Evolutionary conservation across 1,139 yeast genomes (phyloP).

Genomic region (Diutina mesorugosa): DNA sequence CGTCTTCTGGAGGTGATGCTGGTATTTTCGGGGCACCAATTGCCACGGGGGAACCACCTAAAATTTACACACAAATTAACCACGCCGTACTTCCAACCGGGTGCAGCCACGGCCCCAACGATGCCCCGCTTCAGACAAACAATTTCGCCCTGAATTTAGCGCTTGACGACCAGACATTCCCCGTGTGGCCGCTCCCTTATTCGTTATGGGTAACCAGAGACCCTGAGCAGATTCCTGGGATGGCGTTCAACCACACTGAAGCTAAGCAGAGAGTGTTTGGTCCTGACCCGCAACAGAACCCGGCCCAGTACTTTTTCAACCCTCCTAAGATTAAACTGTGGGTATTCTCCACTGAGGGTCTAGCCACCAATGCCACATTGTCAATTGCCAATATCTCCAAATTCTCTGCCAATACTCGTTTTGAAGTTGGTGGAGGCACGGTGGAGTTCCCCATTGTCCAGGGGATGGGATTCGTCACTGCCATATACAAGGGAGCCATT

Average conservation of each 20-base stretch:
- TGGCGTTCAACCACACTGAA: slow-evolving; percentile 33
- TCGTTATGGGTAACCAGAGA: slow-evolving; percentile 32
- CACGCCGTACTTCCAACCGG: slow-evolving; percentile 7
- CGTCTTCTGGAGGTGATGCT: background rate
- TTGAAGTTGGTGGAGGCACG: slow-evolving; percentile 8
- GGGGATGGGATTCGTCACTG: slow-evolving; percentile 2
- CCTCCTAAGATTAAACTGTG: slow-evolving; percentile 34
- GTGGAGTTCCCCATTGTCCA: slow-evolving; percentile 1
- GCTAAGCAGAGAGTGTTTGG: slow-evolving; percentile 29
- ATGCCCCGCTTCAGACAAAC: slow-evolving; percentile 26
- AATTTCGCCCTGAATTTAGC: slow-evolving; percentile 31
- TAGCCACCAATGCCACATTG: slow-evolving; percentile 13
- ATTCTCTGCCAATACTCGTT: slow-evolving; percentile 19
- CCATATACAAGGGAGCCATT: slow-evolving; percentile 21
- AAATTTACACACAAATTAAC: slow-evolving; percentile 3
- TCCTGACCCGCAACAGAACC: slow-evolving; percentile 24
- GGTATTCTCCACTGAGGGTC: slow-evolving; percentile 18
- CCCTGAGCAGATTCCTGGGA: slow-evolving; percentile 23
- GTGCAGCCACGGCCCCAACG: slow-evolving; percentile 6
- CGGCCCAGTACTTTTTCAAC: slow-evolving; percentile 32
- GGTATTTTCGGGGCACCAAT: slow-evolving; percentile 4
- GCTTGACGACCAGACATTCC: slow-evolving; percentile 31
- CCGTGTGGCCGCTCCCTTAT: slow-evolving; percentile 36
- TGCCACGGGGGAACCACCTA: slow-evolving; percentile 5
- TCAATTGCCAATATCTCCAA: slow-evolving; percentile 18